Percentiles rank a stretch among this genome's conserved stretches.
phyloP scores from a whole-genome alignment of 768 basidiomycete species.

The Tylopilus vinaceipallidus region DNA sequence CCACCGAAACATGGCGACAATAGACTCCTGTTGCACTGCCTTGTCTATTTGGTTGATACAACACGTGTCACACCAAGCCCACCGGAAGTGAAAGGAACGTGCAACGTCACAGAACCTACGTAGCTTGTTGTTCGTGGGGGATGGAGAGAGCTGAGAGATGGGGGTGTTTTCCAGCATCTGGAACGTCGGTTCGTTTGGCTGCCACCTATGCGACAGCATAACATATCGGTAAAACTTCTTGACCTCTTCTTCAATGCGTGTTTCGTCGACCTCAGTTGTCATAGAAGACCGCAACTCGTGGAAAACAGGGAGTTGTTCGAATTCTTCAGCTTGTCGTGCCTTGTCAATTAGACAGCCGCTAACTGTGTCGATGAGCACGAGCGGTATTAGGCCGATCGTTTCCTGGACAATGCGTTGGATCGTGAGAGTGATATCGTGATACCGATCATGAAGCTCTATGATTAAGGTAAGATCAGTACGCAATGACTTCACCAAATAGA shows the following conservation, averaged over 20 bases:
- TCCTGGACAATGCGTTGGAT: background rate
- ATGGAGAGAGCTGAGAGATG: too few species aligned
- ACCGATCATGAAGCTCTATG: background rate
- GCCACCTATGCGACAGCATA: background rate
- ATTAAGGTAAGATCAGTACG: background rate
- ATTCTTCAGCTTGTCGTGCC: background rate
- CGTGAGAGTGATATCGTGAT: background rate
- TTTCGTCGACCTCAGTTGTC: background rate
- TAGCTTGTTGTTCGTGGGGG: background rate
- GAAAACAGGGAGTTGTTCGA: background rate
- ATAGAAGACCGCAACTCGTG: background rate
- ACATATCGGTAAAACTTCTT: background rate
- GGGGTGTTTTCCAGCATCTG: too few species aligned
- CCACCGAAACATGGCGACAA: background rate
- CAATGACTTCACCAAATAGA: background rate
- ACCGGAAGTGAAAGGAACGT: background rate
- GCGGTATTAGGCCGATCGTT: background rate
- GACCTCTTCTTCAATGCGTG: background rate
- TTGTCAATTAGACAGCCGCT: background rate
- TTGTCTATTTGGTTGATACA: background rate
- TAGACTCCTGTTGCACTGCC: too few species aligned
- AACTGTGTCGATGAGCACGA: background rate
- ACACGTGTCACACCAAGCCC: background rate
- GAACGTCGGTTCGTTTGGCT: background rate
- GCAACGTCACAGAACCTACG: background rate